Conservation (phyloP, 225 moss, liverwort and hornwort genomes). For the Sphagnum tenellum region DNA sequence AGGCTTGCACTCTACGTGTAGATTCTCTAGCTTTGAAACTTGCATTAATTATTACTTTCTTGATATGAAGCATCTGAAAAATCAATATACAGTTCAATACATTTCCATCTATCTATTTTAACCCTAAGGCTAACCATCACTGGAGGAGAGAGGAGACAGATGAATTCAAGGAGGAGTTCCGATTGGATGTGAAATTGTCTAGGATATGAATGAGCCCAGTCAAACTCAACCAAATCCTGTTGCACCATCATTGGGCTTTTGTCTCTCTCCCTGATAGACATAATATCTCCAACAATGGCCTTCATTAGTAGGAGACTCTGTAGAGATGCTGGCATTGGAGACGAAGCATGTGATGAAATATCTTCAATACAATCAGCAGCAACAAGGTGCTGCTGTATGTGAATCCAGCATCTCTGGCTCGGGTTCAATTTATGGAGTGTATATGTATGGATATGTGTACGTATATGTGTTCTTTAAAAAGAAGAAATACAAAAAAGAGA, state of each 20-base stretch:
- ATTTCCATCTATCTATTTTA: too few species aligned
- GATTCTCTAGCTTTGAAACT: too few species aligned
- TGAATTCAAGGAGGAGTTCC: slow-evolving; percentile 56
- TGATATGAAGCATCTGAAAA: too few species aligned
- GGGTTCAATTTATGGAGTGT: too few species aligned
- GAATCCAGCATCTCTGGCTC: too few species aligned
- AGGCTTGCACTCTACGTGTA: too few species aligned
- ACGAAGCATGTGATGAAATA: slow-evolving; percentile 81
- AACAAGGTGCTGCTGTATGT: too few species aligned
- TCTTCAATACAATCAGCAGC: slow-evolving; percentile 28
- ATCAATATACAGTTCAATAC: too few species aligned
- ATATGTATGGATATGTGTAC: too few species aligned
- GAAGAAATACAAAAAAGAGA: neutral
- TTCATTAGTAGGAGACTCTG: slow-evolving; percentile 27
- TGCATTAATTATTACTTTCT: too few species aligned
- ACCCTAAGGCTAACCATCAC: too few species aligned
- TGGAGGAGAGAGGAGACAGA: slow-evolving; percentile 92
- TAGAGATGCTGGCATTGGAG: slow-evolving; percentile 68
- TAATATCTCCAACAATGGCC: slow-evolving; percentile 99
- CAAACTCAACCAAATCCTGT: slow-evolving; percentile 89
- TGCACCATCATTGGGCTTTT: slow-evolving; percentile 53
- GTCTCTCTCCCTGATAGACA: slow-evolving; percentile 54
- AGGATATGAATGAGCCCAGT: slow-evolving; percentile 80
- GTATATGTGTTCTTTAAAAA: neutral
- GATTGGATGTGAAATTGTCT: slow-evolving; percentile 50